Base-by-base conservation (phyloP, 768 basidiomycete genomes). In the Suillus decipiens region DNA sequence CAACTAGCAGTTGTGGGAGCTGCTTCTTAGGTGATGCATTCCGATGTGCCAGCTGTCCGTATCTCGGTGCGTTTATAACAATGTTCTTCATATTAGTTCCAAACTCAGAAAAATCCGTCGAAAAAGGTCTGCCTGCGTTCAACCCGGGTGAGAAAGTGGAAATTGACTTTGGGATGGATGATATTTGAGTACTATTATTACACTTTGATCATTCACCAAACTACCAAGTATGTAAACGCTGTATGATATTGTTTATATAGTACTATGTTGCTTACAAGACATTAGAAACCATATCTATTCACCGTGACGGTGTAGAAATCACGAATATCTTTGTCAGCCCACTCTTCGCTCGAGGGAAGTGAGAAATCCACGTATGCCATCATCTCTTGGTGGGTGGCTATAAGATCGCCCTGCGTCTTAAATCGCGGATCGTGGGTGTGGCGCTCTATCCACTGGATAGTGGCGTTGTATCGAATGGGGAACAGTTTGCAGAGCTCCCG, bases 1-100 rank as follows among this genome's bases (percentile, higher is more conserved):
- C 92, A 42, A 98, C 95, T 61, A 96, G 95, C 73, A 95, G 93
- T 72, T 99, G 97, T 79, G 96, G 96, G 17, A 98, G 84, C 79
- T 99, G 97, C 81, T 99, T 93, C 81, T 79, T 99, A 42, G 97
- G 97, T 11, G 97, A 99, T 77, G 97, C 97, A 3, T 99, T 99
- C 80, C 82, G 97, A 72, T 99, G 97, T 77, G 90, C 89, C 28
- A 87, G 94, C 60, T 99, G 97, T 75, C 97, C 97, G 34, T 99
- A 98, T 77, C 81, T 93, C 51, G 96, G 96, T 98, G 68, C 64
- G 92, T 85, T 19, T 11, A 41, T 19, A 31, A 39, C 2, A 17
- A n/a, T 57, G 43, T 41, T 57, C 10, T 43, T 60, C 24, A 17
- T 17, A 33, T 63, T 34, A 64, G 43, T 64, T 65, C 28, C 64